A percentile compares a stretch with the other conserved stretches of the same genome.
Evolutionary conservation across 768 basidiomycete genomes (phyloP).

Genomic region (Dacryopinax spathularia): DNA sequence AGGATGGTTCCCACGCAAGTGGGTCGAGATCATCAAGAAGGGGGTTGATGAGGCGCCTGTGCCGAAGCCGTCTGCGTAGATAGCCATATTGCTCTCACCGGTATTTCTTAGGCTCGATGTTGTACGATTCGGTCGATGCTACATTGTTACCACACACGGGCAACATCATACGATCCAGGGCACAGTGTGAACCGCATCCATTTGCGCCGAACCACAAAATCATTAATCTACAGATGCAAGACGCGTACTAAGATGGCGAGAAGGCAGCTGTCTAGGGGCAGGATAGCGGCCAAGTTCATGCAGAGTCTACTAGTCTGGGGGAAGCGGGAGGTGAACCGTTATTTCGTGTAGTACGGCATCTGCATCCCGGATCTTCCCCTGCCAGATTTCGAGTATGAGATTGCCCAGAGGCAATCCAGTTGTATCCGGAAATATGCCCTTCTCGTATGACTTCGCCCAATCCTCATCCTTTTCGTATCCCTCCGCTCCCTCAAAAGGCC

Average conservation of each 20-base stretch:
- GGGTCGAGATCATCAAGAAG: constrained; percentile 46
- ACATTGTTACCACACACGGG: neutral
- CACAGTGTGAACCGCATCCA: neutral
- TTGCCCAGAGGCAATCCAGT: neutral
- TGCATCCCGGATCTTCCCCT: neutral
- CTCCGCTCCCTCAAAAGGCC: neutral
- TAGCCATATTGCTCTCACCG: neutral
- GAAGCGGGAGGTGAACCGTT: neutral
- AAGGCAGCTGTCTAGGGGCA: too few species aligned
- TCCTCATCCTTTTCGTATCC: neutral
- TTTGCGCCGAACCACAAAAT: neutral
- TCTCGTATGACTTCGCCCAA: neutral
- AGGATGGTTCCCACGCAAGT: constrained; percentile 90
- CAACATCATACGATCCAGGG: neutral
- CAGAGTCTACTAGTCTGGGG: too few species aligned
- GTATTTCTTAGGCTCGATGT: neutral
- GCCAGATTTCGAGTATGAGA: neutral
- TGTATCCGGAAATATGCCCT: neutral
- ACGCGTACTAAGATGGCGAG: too few species aligned
- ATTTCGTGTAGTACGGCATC: neutral
- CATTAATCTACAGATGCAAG: neutral
- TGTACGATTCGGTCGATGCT: neutral
- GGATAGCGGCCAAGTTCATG: too few species aligned
- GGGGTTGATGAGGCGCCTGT: neutral
- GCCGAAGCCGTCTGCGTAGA: neutral